Conservation (phyloP, 805 yeast genomes). For the Starmerella stigmatis region DNA sequence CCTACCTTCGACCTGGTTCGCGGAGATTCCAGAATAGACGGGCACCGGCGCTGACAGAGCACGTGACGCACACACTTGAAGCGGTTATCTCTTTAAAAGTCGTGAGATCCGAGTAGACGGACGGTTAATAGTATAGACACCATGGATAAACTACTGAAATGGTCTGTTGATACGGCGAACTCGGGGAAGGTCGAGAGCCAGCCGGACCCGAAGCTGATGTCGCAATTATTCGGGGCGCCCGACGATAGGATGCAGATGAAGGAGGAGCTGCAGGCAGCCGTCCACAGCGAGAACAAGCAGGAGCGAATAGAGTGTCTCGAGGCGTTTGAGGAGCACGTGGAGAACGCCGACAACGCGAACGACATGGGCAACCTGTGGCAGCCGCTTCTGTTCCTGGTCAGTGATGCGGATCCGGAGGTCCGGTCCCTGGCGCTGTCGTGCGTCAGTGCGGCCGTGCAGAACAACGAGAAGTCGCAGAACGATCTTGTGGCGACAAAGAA, state of each 20-base stretch:
- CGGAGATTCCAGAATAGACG: constrained; percentile 5
- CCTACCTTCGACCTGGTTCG: neutral
- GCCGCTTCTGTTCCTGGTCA: constrained; percentile 47
- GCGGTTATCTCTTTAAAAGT: too few species aligned
- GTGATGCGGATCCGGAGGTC: constrained; percentile 37
- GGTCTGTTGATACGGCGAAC: constrained; percentile 72
- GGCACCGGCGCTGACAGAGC: too few species aligned
- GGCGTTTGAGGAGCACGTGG: constrained; percentile 86
- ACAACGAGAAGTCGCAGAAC: constrained; percentile 66
- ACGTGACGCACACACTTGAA: too few species aligned
- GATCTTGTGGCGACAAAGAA: constrained; percentile 37
- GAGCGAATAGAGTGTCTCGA: constrained; percentile 69
- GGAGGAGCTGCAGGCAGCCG: constrained; percentile 54
- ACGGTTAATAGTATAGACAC: neutral
- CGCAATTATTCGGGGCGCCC: constrained; percentile 67
- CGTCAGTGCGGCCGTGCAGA: constrained; percentile 87
- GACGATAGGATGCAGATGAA: constrained; percentile 88
- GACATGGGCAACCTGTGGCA: constrained; percentile 84
- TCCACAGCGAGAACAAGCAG: constrained; percentile 47
- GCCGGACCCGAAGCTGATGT: constrained; percentile 67
- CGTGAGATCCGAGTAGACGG: too few species aligned
- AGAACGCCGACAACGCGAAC: constrained; percentile 89
- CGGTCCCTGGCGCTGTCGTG: constrained; percentile 56
- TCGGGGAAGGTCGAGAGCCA: constrained; percentile 41
- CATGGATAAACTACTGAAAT: constrained; percentile 85